Base-by-base conservation (phyloP, 768 basidiomycete species). In the Hericium rajendrae region DNA sequence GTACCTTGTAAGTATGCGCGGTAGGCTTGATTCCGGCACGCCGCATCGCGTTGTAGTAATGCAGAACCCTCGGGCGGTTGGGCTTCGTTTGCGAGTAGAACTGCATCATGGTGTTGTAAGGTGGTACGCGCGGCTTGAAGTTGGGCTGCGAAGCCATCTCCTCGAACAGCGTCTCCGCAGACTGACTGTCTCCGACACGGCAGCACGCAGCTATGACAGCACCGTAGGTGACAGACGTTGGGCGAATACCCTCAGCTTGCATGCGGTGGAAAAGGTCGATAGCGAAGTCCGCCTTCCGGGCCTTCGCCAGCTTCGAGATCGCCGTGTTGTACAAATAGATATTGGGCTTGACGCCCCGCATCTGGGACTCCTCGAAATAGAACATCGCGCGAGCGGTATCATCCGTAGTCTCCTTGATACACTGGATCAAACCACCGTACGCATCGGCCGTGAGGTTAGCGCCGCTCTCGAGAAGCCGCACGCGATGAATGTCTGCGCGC, bases 71-170 rank as follows among this genome's bases (percentile, higher is more conserved):
- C 26, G 78, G 79, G 54, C 93, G 82, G 60, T 91, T 86, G 1
- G 93, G 95, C 69, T 88, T 90, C n/a, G 88, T 93, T 56, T 86
- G 83, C 51, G 88, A 86, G 72, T 92, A 94, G 64, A 95, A 77
- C 69, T 99, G 97, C 82, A 99, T 97, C 94, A 99, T 97, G 38
- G 88, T 94, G 73, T 99, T 99, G 78, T 85, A 99, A 0, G 95
- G 95, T 18, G 95, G 97, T 1, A 97, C 85, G 6, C 94, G 78
- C 9, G 94, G 86, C 72, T 78, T 86, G 77, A 93, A 97, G 63
- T 85, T 86, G 38, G 71, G 74, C 58, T 82, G 76, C 48, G 70
- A 61, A 0, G 75, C 69, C 97, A 99, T 98, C 74, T 97, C 94
- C 56, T 71, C 66, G 73, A 97, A 99, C 48, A 97, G 72, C 9